Base-by-base conservation (phyloP, 1,284 basidiomycete genomes). In the Hortiboletus rubellus region DNA sequence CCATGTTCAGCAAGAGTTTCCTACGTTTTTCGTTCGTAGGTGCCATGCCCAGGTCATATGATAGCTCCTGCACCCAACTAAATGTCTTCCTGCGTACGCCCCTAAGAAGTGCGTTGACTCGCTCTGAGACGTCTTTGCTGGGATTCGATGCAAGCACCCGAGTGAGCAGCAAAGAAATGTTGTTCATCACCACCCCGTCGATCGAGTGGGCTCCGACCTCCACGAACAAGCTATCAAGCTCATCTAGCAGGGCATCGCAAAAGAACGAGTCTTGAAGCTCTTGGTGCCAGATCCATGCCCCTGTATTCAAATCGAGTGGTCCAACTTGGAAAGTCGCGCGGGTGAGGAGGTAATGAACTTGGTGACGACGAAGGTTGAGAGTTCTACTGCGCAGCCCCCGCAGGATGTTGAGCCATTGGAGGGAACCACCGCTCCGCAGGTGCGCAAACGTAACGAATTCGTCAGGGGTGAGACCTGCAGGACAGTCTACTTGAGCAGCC, bases 351-450 rank as follows among this genome's bases (percentile, higher is more conserved):
- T 65, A 46, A 50, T 77, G 68, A 0, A 81, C 78, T 14, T 74
- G 74, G 2, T 69, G 63, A 2, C 63, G 57, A 38, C 66, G 61
- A 41, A 81, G 74, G 2, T 69, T 72, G 18, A 83, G 62, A 1
- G 58, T 56, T 34, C 70, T 66, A 14, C 72, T 67, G 12, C 66
- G 66, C n/a, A 82, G 55, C 56, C 76, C 79, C n/a, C 73, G 69
- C 7, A 73, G 59, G 9, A 83, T 76, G 54, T 83, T 83, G 38
- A 77, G 59, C 81, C 81, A 83, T 46, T 83, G 80, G 0, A 82
- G 59, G 0, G 63, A 65, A 3, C 67, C 58, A 3, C 81, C 81
- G 31, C 76, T 73, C 3, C 81, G 76, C 33, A 83, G 59, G 41
- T 66, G 66, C 0, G 72, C 74, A 51, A 78, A 81, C 0, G 76